Percentiles rank a stretch among this genome's conserved stretches.
phyloP scores from a whole-genome alignment of 2,329 filamentous ascomycete species.

The Zasmidium cellare region DNA sequence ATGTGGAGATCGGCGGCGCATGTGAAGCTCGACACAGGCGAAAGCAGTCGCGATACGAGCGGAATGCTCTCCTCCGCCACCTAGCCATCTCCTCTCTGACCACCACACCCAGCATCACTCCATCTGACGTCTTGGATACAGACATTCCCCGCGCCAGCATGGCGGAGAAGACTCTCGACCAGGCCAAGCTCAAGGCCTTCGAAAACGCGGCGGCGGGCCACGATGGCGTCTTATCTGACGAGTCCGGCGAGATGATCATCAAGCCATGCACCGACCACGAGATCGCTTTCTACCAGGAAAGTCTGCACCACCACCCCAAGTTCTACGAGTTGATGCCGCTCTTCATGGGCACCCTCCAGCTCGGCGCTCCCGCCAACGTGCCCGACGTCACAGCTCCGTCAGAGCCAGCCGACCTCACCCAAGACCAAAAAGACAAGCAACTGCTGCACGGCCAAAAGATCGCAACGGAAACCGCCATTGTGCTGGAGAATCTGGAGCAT shows the following conservation, averaged over 20 bases:
- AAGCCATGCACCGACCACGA: constrained; percentile 89
- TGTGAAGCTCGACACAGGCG: background rate
- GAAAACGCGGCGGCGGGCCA: constrained; percentile 80
- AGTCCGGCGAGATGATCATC: constrained; percentile 81
- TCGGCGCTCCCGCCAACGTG: constrained; percentile 53
- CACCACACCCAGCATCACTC: background rate
- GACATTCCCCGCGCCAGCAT: background rate
- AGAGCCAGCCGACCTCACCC: constrained; percentile 20
- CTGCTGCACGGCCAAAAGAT: constrained; percentile 63
- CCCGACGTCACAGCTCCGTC: constrained; percentile 19
- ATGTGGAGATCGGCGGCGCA: background rate
- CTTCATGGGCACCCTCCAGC: constrained; percentile 75
- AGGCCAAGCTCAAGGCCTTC: constrained; percentile 66
- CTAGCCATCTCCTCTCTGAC: background rate
- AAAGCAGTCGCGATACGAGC: background rate
- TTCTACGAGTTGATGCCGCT: constrained; percentile 81
- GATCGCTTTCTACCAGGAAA: constrained; percentile 84
- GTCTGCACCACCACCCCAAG: constrained; percentile 63
- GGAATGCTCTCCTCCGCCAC: background rate
- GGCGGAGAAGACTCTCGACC: constrained; percentile 45
- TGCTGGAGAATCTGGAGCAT: constrained; percentile 78
- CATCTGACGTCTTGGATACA: background rate
- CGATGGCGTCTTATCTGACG: constrained; percentile 85
- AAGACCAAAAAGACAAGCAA: constrained; percentile 36
- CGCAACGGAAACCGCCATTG: constrained; percentile 75